Percentiles rank a stretch among this genome's conserved stretches.
Conservation (phyloP, 495 filamentous ascomycete species). For the Penicillium fimorum region DNA sequence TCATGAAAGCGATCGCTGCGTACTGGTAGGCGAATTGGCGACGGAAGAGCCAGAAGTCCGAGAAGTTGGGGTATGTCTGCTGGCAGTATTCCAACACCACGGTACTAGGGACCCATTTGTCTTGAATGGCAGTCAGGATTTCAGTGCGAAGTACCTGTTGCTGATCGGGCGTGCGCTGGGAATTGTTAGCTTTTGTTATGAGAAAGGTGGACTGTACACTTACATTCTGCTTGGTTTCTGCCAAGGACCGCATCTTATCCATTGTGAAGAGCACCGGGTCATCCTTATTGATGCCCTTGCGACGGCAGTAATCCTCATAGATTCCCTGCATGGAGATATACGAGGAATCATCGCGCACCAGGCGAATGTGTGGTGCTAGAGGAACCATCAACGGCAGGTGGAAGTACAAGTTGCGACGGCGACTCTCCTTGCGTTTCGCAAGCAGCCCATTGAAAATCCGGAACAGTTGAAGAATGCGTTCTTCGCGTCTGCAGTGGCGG, state of each 20-base stretch:
- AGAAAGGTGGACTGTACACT: slow-evolving; percentile 12
- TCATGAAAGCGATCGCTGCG: slow-evolving; percentile 97
- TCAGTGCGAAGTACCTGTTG: slow-evolving; percentile 71
- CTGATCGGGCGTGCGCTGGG: slow-evolving; percentile 63
- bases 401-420: slow-evolving; percentile 91
- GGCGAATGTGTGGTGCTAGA: slow-evolving; percentile 84
- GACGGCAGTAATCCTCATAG: slow-evolving; percentile 92
- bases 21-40: slow-evolving; percentile 95
- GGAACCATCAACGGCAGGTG: slow-evolving; percentile 94
- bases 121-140: slow-evolving; percentile 86
- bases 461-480: slow-evolving; percentile 95
- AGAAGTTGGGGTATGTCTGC: slow-evolving; percentile 79
- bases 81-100: slow-evolving; percentile 88
- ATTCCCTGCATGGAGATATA: slow-evolving; percentile 93
- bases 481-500: slow-evolving; percentile 86
- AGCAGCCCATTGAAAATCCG: slow-evolving; percentile 92
- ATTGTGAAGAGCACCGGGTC: slow-evolving; percentile 93
- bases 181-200: slow-evolving; percentile 20
- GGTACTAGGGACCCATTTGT: slow-evolving; percentile 79
- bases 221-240: slow-evolving; percentile 65
- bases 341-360: slow-evolving; percentile 91
- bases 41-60: slow-evolving; percentile 97
- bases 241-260: slow-evolving; percentile 78
- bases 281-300: slow-evolving; percentile 83
- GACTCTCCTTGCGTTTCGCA: slow-evolving; percentile 87